Conservation (phyloP, 305 asterid genomes). For the Fraxinus dipetala region DNA sequence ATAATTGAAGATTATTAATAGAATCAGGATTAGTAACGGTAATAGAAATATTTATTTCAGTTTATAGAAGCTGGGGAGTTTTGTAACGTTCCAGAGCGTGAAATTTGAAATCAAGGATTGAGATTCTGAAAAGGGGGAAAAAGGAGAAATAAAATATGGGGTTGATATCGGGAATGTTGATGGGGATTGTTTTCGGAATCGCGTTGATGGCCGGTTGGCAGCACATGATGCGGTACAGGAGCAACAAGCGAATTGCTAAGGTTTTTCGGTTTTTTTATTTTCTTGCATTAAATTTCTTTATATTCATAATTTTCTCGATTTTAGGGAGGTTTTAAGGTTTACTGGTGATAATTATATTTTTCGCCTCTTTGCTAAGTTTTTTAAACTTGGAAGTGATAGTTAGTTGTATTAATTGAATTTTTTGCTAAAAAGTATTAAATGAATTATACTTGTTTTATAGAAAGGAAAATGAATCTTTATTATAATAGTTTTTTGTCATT, state of each 20-base stretch:
- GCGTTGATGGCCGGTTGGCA: slow-evolving; percentile 87
- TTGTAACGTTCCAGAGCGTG: background rate
- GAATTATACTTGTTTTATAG: background rate
- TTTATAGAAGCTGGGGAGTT: background rate
- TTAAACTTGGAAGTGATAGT: background rate
- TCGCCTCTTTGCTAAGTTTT: background rate
- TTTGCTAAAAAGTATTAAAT: background rate
- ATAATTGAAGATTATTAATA: background rate
- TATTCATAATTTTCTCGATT: background rate
- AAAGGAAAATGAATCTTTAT: background rate
- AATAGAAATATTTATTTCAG: background rate
- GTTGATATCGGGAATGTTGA: slow-evolving; percentile 74
- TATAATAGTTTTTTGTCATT: background rate
- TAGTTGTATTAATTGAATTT: background rate
- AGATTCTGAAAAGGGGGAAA: background rate
- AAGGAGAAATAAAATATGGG: slow-evolving; percentile 48
- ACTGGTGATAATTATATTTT: background rate
- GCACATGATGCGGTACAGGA: slow-evolving; percentile 70
- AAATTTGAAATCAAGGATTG: background rate
- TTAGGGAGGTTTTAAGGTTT: background rate
- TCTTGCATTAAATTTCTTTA: background rate
- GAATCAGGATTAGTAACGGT: background rate
- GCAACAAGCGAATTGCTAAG: slow-evolving; percentile 85
- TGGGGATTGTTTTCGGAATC: slow-evolving; percentile 86
- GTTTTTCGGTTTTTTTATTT: slow-evolving; percentile 32